Evolutionary conservation across 441 rosid species (phyloP), one percentile per base, ranked within the genome.

Genomic region (Populus hybrid): DNA sequence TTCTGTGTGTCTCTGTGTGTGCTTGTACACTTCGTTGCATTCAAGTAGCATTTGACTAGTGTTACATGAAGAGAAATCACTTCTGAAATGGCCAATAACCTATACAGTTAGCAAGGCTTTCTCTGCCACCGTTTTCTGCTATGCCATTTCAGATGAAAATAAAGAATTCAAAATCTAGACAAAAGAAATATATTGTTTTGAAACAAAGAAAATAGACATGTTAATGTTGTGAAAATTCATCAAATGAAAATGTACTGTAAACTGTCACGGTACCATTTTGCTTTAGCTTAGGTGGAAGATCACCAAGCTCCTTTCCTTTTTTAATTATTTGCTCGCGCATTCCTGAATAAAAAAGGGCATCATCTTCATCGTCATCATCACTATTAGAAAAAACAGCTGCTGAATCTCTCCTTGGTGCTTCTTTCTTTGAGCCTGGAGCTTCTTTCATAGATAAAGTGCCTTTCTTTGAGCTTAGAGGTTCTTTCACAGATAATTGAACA

Each of bases 301-400:
- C 88, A 77, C 90, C 92, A 80, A 90, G 77, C 77, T 95, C 96
- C 73, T 86, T 86, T 72, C 89, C 85, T 84, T 83, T 90, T 75
- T 67, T 84, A 76, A 93, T 95, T 83, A 93, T 88, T 81, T 87
- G 90, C 64, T 84, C 88, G 70, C 95, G 93, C 99, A 95, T 95
- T 83, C 88, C 86, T 67, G 90, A 90, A 87, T 95, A 97, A 89
- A 95, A 95, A 79, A 75, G 86, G 76, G 84, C 88, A 78, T 93
- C 99, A 73, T 95, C 89, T 18, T 85, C 83, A 67, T 79, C 79
- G 61, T 85, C 92, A 72, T 80, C 89, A 76, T 70, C 74, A 70
- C 82, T 74, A 82, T 81, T 73, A 69, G 83, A 76, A 77, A 77
- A 73, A 81, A 83, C 83, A 83, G 82, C 82, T 67, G 84, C 84